Evolutionary conservation across 768 basidiomycete species (phyloP), one percentile per base, ranked within the genome.

Genomic region (Rhodocollybia butyracea): DNA sequence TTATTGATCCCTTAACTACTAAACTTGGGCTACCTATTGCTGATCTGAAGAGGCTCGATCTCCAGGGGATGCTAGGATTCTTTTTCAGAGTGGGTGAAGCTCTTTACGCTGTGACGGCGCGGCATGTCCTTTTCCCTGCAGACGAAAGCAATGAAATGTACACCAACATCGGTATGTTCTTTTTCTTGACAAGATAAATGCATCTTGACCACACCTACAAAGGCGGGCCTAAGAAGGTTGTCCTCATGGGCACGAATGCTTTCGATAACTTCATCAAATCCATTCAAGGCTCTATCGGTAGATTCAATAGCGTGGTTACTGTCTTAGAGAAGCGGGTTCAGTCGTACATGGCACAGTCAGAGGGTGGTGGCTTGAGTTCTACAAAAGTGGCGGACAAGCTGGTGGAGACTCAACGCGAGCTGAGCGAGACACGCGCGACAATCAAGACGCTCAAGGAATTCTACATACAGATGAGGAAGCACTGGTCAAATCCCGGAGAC

Each of bases 11-110:
- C 6, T 52, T 77, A 32, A 68, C 76, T n/a, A 64, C 67, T 51
- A 48, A 70, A 1, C 76, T 74, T 46, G 59, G 74, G 55, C 66
- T 72, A 13, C 67, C 65, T 5, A 74, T 76, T 39, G 63, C 73
- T 51, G 65, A 73, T 50, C 41, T 46, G 41, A 65, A 63, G 59
- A 73, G 68, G 3, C 34, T 50, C 13, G 12, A 47, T 3, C 65
- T 58, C 57, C 70, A 75, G 60, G 75, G 76, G 8, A 76, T 73
- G 1, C 24, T 75, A 7, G 73, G 73, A 8, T 64, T 70, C 43
- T 77, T 72, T 51, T 71, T 77, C 58, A 15, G 54, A 21, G 58
- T 60, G 1, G 65, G 63, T 27, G 46, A 66, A 5, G 59, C 66
- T 11, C 71, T 72, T 54, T 72, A 73, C 36, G 68, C 57, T 39